Evolutionary conservation across 2,329 filamentous ascomycete genomes (phyloP), one percentile per base, ranked within the genome.

Genomic region (Phaeosphaeriaceae sp.): DNA sequence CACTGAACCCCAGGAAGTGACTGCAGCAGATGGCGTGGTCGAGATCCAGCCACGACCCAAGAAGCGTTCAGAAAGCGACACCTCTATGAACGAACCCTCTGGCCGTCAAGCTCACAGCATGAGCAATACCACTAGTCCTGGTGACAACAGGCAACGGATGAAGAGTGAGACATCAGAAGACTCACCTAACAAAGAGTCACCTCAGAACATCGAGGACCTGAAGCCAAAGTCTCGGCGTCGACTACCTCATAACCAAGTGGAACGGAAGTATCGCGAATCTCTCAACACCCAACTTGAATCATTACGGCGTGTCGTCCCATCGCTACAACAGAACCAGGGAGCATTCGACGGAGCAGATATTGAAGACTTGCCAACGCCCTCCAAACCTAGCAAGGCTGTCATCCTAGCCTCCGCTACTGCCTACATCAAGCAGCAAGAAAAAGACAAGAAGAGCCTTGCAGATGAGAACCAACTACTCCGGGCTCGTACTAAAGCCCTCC

Each of bases 381-480:
- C 71, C 4, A 75, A 76, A 49, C 65, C 76, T 7, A 72, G 68
- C 50, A 79, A 78, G 56, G 75, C 76, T n/a, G 74, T 77, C 42
- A 75, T 79, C 42, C 68, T 79, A 23, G 75, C 75, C 8, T 76
- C 73, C 1, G 76, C 77, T 16, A 76, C 75, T 17, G 72, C 75
- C 8, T 76, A 78, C 61, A 77, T 79, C 65, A 75, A 77, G 60
- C 72, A 76, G 48, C 68, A 76, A 52, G 74, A 77, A 52, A 73
- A 71, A 21, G 75, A 78, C 46, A 73, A 74, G 61, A 69, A 73
- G 50, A 60, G 57, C 15, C 54, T 76, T 6, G 61, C 67, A 1
- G 72, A 76, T 8, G 73, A 75, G 50, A 76, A 77, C 26, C 61
- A 68, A 39, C 44, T 70, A 8, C 59, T 79, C 15, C 62, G 69